Percentiles rank a stretch among this genome's conserved stretches.
Conservation (phyloP, 2,329 filamentous ascomycete species). For the Colletotrichum sp. region DNA sequence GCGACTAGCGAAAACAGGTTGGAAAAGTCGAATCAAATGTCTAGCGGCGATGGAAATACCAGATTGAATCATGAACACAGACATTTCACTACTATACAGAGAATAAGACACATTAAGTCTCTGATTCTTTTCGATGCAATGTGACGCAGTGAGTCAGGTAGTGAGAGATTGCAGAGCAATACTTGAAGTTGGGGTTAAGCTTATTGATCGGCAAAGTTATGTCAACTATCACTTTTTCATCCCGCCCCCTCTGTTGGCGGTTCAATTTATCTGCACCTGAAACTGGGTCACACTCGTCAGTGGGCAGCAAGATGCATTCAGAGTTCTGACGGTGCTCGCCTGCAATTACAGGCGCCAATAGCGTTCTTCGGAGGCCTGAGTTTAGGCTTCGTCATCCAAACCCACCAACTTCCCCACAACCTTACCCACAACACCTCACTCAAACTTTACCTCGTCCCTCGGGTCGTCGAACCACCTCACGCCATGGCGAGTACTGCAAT, state of each 20-base stretch:
- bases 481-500: constrained; percentile 33
- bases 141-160: neutral
- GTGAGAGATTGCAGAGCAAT: neutral
- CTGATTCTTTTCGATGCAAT: neutral
- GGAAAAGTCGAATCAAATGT: neutral
- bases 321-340: neutral
- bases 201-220: neutral
- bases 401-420: neutral
- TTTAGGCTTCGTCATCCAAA: neutral
- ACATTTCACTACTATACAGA: neutral
- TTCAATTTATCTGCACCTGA: neutral
- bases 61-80: neutral
- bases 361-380: neutral
- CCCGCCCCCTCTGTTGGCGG: neutral
- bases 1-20: neutral
- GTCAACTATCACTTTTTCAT: neutral
- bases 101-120: neutral
- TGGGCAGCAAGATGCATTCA: neutral
- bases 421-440: neutral
- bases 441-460: neutral
- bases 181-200: neutral
- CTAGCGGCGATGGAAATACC: neutral
- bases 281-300: neutral
- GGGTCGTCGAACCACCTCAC: neutral
- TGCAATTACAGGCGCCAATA: neutral